Evolutionary conservation across 75 land plant genomes (phyloP), one percentile per base, ranked within the genome.

Genomic region (Selaginella tamariscina): DNA sequence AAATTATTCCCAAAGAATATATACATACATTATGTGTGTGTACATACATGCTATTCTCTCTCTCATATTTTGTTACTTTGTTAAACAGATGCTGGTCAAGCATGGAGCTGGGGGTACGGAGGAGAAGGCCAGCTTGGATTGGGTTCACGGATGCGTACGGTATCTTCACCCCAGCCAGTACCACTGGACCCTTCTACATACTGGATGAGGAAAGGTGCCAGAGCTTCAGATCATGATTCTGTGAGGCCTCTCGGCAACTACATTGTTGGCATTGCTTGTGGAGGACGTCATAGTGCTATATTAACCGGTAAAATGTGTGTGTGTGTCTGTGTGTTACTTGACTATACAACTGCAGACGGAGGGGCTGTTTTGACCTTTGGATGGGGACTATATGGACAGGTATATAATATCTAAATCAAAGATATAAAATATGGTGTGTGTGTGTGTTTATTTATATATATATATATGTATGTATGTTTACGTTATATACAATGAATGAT

Each of bases 101-200:
- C 91, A 22, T 95, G 99, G 99, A 96, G 97, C 64, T 95, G 99
- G 99, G 99, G 99, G 33, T 95, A 95, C 82, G 97, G 99, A 69
- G 99, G 99, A 27, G 99, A 95, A 74, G 99, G 99, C 11, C 99
- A 95, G 64, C 81, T 95, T 24, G 99, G 99, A 9, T 76, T 95
- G 77, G 97, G 99, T 54, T 84, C 99, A 29, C 82, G 97, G 2
- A 91, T 88, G 33, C 84, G 99, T 20, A 78, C 81, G 72, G 87
- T 95, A 23, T 95, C 99, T 1, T 85, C 93, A 77, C 99, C 99
- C 26, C 97, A 91, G 68, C 89, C 78, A 33, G 71, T 95, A 22
- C 84, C 87, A 15, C 49, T 39, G 49, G 49, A 39, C 11, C 49
- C 49, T 5, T 39, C 49, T 5, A 39, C 49, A 5, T 39, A 39